Evolutionary conservation across 1,284 basidiomycete genomes (phyloP), one percentile per base, ranked within the genome.

Genomic region (Cryptococcus depauperatus): DNA sequence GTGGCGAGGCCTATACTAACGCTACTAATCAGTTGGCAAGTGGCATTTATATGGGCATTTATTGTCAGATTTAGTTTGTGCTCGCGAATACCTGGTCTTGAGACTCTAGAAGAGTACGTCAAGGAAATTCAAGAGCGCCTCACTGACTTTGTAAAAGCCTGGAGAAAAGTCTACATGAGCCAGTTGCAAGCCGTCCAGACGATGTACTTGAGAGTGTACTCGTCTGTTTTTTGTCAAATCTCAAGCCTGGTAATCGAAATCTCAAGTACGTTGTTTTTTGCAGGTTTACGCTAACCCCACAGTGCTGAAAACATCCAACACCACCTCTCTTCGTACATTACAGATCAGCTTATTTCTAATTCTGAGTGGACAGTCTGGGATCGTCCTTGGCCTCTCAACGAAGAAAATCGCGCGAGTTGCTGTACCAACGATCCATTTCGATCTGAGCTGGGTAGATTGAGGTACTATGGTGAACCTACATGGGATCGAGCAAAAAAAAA

Each of bases 281-380:
- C 14, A 16, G 10, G 25, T 25, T 26, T 7, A 5, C n/a, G 18
- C 21, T 33, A 22, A 22, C 19, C 39, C 23, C 22, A 23, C 46
- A 68, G 66, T 50, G 59, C 57, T 48, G 61, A 61, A 28, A 66
- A 62, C 41, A 55, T 69, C 35, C 64, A 69, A 44, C 41, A 47
- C 21, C 56, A 61, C 33, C 39, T 66, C 16, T 63, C 62, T 4
- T 58, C 58, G 33, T 63, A 68, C 48, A 64, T 66, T 37, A 47
- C 49, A 9, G 64, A 68, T 21, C 41, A 47, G 47, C 54, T 69
- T 14, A 43, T 54, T 18, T 50, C 51, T 22, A 58, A 59, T 16
- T 41, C 48, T 35, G 65, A 67, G 40, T 69, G 66, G 41, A 69
- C 67, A 0, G 65, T 68, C 2, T 69, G 67, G 67, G 67, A 69